Percentiles rank a stretch among this genome's conserved stretches.
Conservation (phyloP, 345 rosid species). For the Cochlearia excelsa region DNA sequence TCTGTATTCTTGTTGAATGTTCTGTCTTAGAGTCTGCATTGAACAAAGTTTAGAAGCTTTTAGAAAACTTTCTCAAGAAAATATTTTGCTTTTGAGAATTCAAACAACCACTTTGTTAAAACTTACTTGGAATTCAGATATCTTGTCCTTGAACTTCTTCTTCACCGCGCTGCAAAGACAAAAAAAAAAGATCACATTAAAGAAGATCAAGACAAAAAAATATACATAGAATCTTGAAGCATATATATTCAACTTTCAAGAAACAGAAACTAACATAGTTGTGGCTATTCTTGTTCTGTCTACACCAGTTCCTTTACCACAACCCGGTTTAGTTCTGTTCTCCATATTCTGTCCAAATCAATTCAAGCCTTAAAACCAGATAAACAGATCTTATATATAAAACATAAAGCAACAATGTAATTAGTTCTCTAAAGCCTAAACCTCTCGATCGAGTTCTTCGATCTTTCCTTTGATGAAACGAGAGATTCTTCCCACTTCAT, state of each 20-base stretch:
- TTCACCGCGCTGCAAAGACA: conserved; percentile 59
- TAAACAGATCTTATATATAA: not conserved
- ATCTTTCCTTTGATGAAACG: conserved; percentile 71
- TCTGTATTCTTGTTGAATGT: conserved; percentile 90
- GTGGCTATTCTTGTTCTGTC: conserved; percentile 91
- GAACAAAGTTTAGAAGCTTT: too few species aligned
- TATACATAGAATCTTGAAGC: too few species aligned
- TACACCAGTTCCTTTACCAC: conserved; percentile 89
- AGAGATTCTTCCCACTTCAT: conserved; percentile 82
- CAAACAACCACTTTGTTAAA: not conserved
- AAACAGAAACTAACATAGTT: conserved; percentile 54
- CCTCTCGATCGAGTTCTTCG: conserved; percentile 90
- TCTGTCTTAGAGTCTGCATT: conserved; percentile 71
- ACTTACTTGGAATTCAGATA: conserved; percentile 85
- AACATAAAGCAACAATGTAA: conserved; percentile 11
- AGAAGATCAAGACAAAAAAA: conserved; percentile 11
- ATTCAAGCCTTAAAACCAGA: not conserved
- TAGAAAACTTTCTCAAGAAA: too few species aligned
- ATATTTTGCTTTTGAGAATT: too few species aligned
- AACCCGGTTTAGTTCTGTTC: conserved; percentile 86
- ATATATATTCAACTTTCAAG: not conserved
- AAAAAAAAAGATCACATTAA: conserved; percentile 7
- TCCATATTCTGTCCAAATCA: conserved; percentile 56
- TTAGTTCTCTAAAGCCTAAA: conserved; percentile 18
- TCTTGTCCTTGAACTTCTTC: conserved; percentile 89